Percentiles rank a stretch among this genome's conserved stretches.
Conservation (phyloP, 2,329 filamentous ascomycete genomes). For the Exophiala spinifera region DNA sequence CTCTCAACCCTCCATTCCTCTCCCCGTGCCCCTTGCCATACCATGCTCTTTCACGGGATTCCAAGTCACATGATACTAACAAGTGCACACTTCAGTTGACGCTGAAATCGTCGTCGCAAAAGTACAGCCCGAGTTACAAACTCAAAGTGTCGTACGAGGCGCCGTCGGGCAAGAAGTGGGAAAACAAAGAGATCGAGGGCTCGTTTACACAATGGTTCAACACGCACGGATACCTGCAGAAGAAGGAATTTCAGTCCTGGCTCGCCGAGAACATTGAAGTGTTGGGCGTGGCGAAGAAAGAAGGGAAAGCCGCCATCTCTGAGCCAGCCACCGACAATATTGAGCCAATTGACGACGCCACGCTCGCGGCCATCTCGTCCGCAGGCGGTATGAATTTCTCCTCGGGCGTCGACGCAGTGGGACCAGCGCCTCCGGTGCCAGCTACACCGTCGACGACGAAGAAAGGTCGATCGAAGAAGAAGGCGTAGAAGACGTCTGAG, state of each 20-base stretch:
- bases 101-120: constrained; percentile 69
- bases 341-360: background rate
- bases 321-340: constrained; percentile 4
- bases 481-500: background rate
- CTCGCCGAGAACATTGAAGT: constrained; percentile 56
- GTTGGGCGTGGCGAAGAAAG: constrained; percentile 47
- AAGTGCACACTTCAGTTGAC: constrained; percentile 57
- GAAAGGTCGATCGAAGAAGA: constrained; percentile 21
- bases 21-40: too few species aligned
- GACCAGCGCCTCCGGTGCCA: background rate
- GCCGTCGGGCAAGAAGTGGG: constrained; percentile 38
- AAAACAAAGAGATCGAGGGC: constrained; percentile 51
- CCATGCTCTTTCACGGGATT: too few species aligned
- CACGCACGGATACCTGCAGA: constrained; percentile 56
- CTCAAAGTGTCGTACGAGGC: constrained; percentile 57
- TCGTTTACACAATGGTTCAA: constrained; percentile 62
- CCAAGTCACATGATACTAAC: background rate
- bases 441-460: constrained; percentile 8
- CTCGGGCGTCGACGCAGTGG: constrained; percentile 6
- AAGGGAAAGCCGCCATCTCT: constrained; percentile 6
- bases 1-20: too few species aligned
- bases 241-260: constrained; percentile 61
- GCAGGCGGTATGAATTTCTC: background rate
- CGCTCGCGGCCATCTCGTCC: background rate
- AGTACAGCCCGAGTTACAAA: constrained; percentile 78